Evolutionary conservation across 805 yeast genomes (phyloP).

Genomic region (Myxozyma vanderwaltii): DNA sequence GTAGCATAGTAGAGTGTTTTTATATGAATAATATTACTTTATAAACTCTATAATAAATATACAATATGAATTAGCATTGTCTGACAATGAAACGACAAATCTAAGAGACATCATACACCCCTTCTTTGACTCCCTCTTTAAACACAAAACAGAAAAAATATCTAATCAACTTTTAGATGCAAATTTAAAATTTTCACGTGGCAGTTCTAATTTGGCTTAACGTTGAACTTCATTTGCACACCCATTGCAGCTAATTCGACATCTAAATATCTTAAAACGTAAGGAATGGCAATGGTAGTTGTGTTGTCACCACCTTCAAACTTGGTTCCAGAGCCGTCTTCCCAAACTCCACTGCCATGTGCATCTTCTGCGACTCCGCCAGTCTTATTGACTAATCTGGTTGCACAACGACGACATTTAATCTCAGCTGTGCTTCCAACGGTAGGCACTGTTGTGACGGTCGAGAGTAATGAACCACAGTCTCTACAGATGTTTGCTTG

Average conservation of each 20-base stretch:
- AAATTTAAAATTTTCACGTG: neutral
- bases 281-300: conserved; percentile 95
- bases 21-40: neutral
- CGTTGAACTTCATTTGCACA: conserved; percentile 86
- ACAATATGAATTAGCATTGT: too few species aligned
- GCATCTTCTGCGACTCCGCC: conserved; percentile 52
- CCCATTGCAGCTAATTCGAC: conserved; percentile 98
- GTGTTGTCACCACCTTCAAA: conserved; percentile 91
- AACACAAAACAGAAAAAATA: neutral
- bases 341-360: conserved; percentile 79
- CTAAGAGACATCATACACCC: too few species aligned
- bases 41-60: too few species aligned
- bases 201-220: conserved; percentile 51
- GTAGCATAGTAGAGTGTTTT: too few species aligned
- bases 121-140: too few species aligned
- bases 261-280: conserved; percentile 91
- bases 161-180: neutral
- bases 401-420: conserved; percentile 91
- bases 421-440: conserved; percentile 74
- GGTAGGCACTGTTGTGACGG: conserved; percentile 89
- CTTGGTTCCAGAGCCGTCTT: conserved; percentile 92
- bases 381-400: conserved; percentile 54
- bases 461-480: conserved; percentile 89
- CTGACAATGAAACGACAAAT: too few species aligned
- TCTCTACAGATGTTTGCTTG: conserved; percentile 86